These are phyloP conservation scores for Stachybotrys elegans DNA, from an alignment of 2,329 filamentous ascomycete genomes.

Conservation along the genomic window DNA sequence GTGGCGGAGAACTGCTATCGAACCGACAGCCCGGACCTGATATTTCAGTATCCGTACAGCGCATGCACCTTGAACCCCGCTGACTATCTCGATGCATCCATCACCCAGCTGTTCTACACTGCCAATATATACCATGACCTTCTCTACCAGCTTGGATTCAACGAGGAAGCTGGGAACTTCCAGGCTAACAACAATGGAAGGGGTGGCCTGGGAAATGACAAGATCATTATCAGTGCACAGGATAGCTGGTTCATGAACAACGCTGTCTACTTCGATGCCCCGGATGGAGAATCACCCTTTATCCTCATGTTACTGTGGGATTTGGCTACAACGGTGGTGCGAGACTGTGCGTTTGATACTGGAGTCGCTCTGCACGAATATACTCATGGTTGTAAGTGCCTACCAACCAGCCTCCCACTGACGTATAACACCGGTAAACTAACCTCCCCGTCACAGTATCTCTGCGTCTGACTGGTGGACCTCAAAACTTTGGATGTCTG, in stretches of 20 bases:
- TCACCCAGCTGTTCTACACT: conserved; percentile 52
- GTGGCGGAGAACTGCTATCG: conserved; percentile 36
- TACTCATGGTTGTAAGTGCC: conserved; percentile 41
- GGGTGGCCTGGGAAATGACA: conserved; percentile 42
- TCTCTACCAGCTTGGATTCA: conserved; percentile 48
- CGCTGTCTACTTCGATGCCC: conserved; percentile 51
- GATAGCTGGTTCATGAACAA: conserved; percentile 51
- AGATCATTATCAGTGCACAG: conserved; percentile 45
- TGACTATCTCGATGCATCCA: conserved; percentile 41
- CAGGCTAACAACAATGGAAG: conserved; percentile 44
- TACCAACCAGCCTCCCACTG: conserved; percentile 11
- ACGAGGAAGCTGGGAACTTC: conserved; percentile 49
- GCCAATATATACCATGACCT: conserved; percentile 50
- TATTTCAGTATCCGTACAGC: conserved; percentile 36
- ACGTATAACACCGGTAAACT: no score
- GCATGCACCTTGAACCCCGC: conserved; percentile 22
- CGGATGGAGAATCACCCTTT: conserved; percentile 43
- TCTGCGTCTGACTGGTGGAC: conserved; percentile 54
- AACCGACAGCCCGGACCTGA: conserved; percentile 21
- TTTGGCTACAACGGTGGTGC: conserved; percentile 35
- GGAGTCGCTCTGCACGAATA: conserved; percentile 58
- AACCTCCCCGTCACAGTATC: no score
- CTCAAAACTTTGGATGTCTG: conserved; percentile 46
- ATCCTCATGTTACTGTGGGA: conserved; percentile 59
- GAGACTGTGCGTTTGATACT: conserved; percentile 54